Base-by-base conservation (phyloP, 768 basidiomycete genomes). In the Hericium erinaceus region DNA sequence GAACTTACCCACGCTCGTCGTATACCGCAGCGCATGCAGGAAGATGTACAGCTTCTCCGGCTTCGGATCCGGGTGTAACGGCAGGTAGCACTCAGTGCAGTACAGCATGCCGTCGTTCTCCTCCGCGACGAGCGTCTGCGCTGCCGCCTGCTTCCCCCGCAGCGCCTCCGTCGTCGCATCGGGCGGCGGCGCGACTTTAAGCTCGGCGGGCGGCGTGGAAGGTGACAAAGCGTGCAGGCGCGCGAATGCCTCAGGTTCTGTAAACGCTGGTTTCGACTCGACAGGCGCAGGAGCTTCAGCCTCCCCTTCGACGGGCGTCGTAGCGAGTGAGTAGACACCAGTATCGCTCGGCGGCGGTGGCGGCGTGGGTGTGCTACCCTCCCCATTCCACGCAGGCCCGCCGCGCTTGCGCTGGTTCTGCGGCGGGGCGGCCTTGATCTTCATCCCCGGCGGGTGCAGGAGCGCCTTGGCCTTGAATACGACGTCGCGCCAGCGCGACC, bases 31-130 rank as follows among this genome's bases (percentile, higher is more conserved):
- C 26, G 97, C 95, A 66, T 99, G 97, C 66, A 99, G 72, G 72
- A 95, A 99, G 63, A 99, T 98, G 72, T 92, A 98, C 57, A 98
- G 75, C 60, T 84, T 84, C 68, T 94, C 92, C 2, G 95, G 94
- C 65, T 82, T 83, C 2, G 95, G 97, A 71, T 99, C 97, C 11
- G 93, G 92, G 57, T 94, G 85, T 24, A 98, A 72, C 15, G 97
- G 97, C 49, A 97, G 75, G 70, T 89, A 98, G 68, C 95, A 99
- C 67, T 92, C 90, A 1, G 81, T 76, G 68, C 95, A 99, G 72
- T 92, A 97, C 18, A 78, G 65, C 56, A 65, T 58, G 2, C 64
- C 67, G n/a, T 69, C 64, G 22, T 60, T 64, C 40, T 66, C 64
- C 51, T 54, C 55, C 41, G 39, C 54, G 41, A 72, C 65, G 28